Conservation (phyloP, 2,329 filamentous ascomycete species). For the Colletotrichum acutatum region DNA sequence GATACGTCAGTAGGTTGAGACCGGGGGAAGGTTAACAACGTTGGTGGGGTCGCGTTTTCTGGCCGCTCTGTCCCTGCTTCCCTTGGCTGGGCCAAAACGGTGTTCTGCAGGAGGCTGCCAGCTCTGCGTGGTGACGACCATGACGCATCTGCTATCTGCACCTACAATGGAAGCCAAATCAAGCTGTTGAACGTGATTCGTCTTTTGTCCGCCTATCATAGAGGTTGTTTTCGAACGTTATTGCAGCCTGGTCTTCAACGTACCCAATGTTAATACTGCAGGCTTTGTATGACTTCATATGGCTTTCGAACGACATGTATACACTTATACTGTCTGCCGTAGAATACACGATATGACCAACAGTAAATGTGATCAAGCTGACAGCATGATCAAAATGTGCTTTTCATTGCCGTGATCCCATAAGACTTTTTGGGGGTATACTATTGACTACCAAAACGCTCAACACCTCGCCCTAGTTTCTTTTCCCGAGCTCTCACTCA, state of each 20-base stretch:
- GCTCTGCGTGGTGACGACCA: background rate
- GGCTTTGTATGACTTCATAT: background rate
- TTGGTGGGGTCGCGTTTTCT: constrained; percentile 1
- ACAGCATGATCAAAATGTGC: constrained; percentile 1
- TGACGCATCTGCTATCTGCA: background rate
- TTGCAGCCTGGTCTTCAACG: background rate
- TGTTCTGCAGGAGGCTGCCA: background rate
- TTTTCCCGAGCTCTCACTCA: constrained; percentile 47
- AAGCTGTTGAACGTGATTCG: background rate
- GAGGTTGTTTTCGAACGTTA: background rate
- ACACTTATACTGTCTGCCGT: background rate
- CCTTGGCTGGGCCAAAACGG: background rate
- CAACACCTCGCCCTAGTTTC: constrained; percentile 4
- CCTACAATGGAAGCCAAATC: background rate
- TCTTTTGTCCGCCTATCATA: background rate
- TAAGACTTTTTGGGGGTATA: constrained; percentile 30
- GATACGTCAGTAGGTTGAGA: background rate
- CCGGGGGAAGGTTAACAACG: background rate
- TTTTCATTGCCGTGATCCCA: constrained; percentile 14
- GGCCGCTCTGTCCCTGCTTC: background rate
- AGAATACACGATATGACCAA: background rate
- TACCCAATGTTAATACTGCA: background rate
- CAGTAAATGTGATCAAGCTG: background rate
- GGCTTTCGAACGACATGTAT: background rate
- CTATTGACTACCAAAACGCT: constrained; percentile 25